These are phyloP conservation scores for Metarhizium rileyi DNA, from an alignment of 2,329 filamentous ascomycete species.

Conservation along the genomic window DNA sequence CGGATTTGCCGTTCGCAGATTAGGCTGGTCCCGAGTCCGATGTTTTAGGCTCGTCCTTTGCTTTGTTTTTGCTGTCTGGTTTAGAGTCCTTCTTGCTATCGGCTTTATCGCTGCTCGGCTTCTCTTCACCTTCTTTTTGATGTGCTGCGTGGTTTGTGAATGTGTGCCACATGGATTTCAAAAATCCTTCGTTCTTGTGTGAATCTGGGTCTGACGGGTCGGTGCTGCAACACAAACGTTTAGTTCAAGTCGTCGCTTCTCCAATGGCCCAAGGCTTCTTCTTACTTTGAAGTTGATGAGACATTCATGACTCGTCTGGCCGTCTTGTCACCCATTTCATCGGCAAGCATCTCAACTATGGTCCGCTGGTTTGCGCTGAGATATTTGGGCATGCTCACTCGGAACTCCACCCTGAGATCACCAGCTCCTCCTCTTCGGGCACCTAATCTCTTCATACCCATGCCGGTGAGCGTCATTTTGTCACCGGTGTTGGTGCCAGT, in stretches of 20 bases:
- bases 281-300: constrained; percentile 15
- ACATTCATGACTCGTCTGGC: constrained; percentile 91
- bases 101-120: constrained; percentile 14
- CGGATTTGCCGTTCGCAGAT: constrained; percentile 1
- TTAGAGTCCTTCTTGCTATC: constrained; percentile 12
- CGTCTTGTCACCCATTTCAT: constrained; percentile 88
- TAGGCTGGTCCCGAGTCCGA: constrained; percentile 23
- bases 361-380: constrained; percentile 84
- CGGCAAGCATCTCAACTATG: constrained; percentile 88
- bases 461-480: constrained; percentile 75
- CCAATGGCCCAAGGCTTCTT: background rate
- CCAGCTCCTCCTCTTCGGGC: constrained; percentile 59
- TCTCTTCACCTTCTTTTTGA: constrained; percentile 25
- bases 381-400: constrained; percentile 91
- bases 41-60: constrained; percentile 24
- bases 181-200: constrained; percentile 77
- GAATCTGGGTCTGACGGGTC: constrained; percentile 27
- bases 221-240: background rate
- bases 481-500: constrained; percentile 92
- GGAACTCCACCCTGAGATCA: constrained; percentile 89
- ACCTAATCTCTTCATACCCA: constrained; percentile 86
- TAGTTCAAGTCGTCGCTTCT: background rate
- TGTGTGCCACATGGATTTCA: constrained; percentile 90
- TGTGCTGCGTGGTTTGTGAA: constrained; percentile 66
- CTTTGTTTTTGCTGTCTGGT: constrained; percentile 11